Evolutionary conservation across 768 basidiomycete genomes (phyloP), one percentile per base, ranked within the genome.

Genomic region (Tricholoma bakamatsutake): DNA sequence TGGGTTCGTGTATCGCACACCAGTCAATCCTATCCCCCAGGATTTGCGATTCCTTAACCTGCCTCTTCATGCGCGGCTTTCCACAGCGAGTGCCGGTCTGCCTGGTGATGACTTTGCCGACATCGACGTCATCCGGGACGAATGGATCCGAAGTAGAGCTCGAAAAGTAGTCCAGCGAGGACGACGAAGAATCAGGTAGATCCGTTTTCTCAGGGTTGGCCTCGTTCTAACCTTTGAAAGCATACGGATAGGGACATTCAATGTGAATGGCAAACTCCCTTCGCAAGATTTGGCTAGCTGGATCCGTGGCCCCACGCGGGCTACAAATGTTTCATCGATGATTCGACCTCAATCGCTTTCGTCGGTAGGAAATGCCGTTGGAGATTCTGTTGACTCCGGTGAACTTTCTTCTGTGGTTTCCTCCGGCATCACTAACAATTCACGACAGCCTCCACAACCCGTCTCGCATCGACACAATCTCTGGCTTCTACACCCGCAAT

Each of bases 221-320:
- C 28, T 9, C 28, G 31, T 48, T 7, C 30, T 48, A 9, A 48
- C 21, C 7, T 48, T 17, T 9, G n/a, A 9, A 5, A 53, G 52
- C 13, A 64, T 92, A 49, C 84, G 88, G 5, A 57, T 87, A 15
- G 89, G 90, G 18, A 89, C 88, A 0, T 93, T 93, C 73, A 93
- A 93, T 61, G 90, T 93, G 46, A 90, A 91, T 61, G 90, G 88
- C 1, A 84, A 83, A 62, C 60, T 80, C 35, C 88, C 91, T 0
- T 82, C 85, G 2, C 85, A 88, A 59, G 87, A 90, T 64, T 69
- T 93, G 8, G 80, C 81, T 4, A 67, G 78, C 2, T 92, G 90
- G 88, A 62, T 90, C 30, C 71, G 79, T 42, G 67, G 72, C 45
- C 61, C 53, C 42, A 9, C 34, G 11, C 24, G 58, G 15, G 40